These are phyloP conservation scores for Poa pratensis DNA, from an alignment of 176 grass and related monocot genomes.

Conservation along the genomic window DNA sequence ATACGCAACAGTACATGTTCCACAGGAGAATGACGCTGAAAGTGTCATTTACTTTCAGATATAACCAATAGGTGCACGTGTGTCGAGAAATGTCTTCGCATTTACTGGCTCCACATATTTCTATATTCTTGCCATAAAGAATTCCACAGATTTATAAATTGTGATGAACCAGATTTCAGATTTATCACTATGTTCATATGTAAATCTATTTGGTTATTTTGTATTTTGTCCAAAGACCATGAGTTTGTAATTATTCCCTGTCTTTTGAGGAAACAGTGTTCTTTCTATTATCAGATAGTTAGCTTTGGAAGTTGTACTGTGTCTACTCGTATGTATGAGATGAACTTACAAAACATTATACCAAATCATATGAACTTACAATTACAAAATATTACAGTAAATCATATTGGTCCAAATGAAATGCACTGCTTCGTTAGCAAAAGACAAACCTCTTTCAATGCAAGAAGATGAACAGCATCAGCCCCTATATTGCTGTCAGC, in stretches of 20 bases:
- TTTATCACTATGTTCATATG: neutral
- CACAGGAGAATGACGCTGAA: conserved; percentile 8
- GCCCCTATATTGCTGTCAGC: conserved; percentile 69
- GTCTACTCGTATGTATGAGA: conserved; percentile 8
- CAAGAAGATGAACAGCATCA: conserved; percentile 93
- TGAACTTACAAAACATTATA: conserved; percentile 34
- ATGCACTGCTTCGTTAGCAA: conserved; percentile 7
- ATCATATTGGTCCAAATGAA: conserved; percentile 20
- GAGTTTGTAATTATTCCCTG: neutral
- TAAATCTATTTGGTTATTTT: conserved; percentile 25
- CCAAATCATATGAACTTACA: neutral
- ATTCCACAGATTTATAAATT: conserved; percentile 5
- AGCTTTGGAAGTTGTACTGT: conserved; percentile 5
- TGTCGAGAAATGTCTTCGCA: conserved; percentile 19
- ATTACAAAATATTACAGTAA: neutral
- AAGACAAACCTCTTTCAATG: conserved; percentile 86
- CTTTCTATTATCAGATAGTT: conserved; percentile 31
- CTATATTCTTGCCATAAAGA: neutral
- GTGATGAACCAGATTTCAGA: conserved; percentile 28
- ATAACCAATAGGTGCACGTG: neutral
- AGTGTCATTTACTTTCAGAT: conserved; percentile 17
- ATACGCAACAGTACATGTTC: conserved; percentile 11
- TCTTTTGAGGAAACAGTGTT: conserved; percentile 13
- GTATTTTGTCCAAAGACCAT: neutral
- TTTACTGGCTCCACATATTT: conserved; percentile 12